Conservation (phyloP, 2,329 filamentous ascomycete genomes). For the Alternaria dauci region DNA sequence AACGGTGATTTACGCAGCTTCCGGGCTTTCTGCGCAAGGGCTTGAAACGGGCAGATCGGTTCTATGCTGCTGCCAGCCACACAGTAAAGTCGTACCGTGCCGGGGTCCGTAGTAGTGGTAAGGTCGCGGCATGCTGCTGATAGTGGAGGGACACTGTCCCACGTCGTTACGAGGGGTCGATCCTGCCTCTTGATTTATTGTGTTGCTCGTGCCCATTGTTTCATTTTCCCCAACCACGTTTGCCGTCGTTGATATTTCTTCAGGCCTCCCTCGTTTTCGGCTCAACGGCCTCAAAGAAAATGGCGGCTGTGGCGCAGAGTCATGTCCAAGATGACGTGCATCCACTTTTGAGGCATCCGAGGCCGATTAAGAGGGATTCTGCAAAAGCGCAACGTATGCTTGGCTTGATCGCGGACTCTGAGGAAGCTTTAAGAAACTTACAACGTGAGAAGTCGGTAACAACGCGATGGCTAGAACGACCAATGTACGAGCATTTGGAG, state of each 20-base stretch:
- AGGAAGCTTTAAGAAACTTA: conserved; percentile 26
- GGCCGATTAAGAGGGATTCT: conserved; percentile 37
- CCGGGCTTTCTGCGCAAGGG: conserved; percentile 27
- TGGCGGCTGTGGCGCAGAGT: conserved; percentile 34
- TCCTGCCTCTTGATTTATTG: conserved; percentile 28
- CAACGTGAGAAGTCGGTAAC: conserved; percentile 36
- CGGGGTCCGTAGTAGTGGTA: conserved; percentile 22
- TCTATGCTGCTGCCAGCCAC: conserved; percentile 32
- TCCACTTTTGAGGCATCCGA: conserved; percentile 35
- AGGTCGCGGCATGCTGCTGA: conserved; percentile 32
- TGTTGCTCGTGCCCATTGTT: conserved; percentile 24
- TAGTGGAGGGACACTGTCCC: conserved; percentile 32
- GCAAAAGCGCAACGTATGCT: conserved; percentile 41
- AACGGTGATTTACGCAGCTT: conserved; percentile 28
- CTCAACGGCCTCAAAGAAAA: conserved; percentile 12
- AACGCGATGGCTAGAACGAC: conserved; percentile 40
- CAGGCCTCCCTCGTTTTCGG: conserved; percentile 12
- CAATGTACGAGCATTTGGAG: conserved; percentile 33
- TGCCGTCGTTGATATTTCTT: conserved; percentile 16
- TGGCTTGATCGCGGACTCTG: conserved; percentile 33
- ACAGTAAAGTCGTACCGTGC: conserved; percentile 31
- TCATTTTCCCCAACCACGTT: conserved; percentile 14
- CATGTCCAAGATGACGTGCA: conserved; percentile 30
- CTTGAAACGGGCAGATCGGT: conserved; percentile 31
- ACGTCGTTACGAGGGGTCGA: conserved; percentile 29